Percentiles rank a stretch among this genome's conserved stretches.
Evolutionary conservation across 345 rosid species (phyloP).

Genomic region (Brassica juncea): DNA sequence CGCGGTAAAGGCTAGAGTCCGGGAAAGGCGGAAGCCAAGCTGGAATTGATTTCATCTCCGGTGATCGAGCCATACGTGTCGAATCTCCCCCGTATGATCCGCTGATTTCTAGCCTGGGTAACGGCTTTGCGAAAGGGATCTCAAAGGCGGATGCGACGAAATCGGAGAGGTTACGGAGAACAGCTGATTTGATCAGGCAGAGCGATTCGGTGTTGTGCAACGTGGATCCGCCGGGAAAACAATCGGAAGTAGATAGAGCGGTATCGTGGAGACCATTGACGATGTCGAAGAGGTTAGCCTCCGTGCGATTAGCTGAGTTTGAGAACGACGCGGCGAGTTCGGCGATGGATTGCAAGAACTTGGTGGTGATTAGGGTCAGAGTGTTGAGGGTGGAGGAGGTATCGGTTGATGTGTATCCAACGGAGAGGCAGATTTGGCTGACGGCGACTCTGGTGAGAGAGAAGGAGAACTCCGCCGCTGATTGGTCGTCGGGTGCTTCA

Average conservation of each 20-base stretch:
- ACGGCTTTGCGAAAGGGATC: constrained; percentile 61
- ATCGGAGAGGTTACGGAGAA: constrained; percentile 36
- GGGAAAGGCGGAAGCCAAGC: constrained; percentile 42
- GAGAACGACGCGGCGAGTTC: constrained; percentile 44
- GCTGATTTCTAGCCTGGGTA: constrained; percentile 29
- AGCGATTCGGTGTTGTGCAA: constrained; percentile 29
- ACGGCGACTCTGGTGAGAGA: constrained; percentile 51
- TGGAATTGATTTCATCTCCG: constrained; percentile 16
- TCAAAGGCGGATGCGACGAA: constrained; percentile 47
- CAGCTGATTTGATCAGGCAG: constrained; percentile 40
- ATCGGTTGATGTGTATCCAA: constrained; percentile 50
- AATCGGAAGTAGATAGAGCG: constrained; percentile 34
- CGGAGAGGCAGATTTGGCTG: constrained; percentile 59
- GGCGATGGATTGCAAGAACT: constrained; percentile 50
- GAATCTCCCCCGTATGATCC: background rate
- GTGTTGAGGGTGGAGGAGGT: constrained; percentile 51
- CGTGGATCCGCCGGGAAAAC: constrained; percentile 51
- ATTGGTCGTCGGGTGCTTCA: constrained; percentile 33
- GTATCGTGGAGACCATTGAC: constrained; percentile 50
- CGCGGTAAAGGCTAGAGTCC: constrained; percentile 23
- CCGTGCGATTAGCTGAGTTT: constrained; percentile 49
- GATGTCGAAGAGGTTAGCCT: constrained; percentile 56
- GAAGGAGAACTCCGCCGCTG: constrained; percentile 41
- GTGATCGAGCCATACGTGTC: background rate
- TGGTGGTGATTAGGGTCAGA: constrained; percentile 48